Evolutionary conservation across 164 flowering plant genomes (phyloP), one percentile per base, ranked within the genome.

Genomic region (Malania oleifera): DNA sequence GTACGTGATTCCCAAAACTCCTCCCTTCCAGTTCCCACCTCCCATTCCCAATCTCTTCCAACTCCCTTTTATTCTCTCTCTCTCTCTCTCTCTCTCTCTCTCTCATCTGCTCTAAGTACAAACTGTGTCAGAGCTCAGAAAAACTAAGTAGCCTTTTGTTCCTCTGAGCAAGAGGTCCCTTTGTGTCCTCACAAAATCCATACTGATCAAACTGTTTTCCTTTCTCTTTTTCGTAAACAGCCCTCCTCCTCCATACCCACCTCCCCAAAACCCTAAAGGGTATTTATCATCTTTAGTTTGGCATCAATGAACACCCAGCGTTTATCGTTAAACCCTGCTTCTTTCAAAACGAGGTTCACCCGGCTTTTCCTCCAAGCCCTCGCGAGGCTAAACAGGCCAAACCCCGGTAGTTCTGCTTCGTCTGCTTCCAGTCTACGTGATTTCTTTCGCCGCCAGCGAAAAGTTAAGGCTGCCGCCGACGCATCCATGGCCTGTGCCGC

Each of bases 171-270:
- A 19, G 29, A 60, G 78, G 70, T n/a, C 75, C 80, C 76, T 67
- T 55, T 73, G 71, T 80, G 82, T 77, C 84, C 75, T 77, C 74
- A 73, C 62, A 44, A 73, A 69, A 69, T 69, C 79, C 65, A 38
- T 54, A 10, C n/a, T 9, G 25, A 3, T 53, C 56, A 31, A 31
- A 4, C 9, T 31, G 35, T 31, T 31, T 31, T 9, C 35, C 9
- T 31, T 31, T 31, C 24, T 52, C 49, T 46, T 13, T 17, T 46
- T n/a, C n/a, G n/a, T n/a, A n/a, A n/a, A n/a, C n/a, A n/a, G n/a
- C n/a, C n/a, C n/a, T n/a, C n/a, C n/a, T n/a, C n/a, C n/a, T n/a
- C n/a, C n/a, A n/a, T n/a, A n/a, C n/a, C n/a, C n/a, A n/a, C n/a
- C n/a, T n/a, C n/a, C n/a, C n/a, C n/a, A n/a, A n/a, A n/a, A n/a